A percentile compares a stretch with the other conserved stretches of the same genome.
Evolutionary conservation across 106 monocot genomes (phyloP).

Genomic region (Platanthera zijinensis): DNA sequence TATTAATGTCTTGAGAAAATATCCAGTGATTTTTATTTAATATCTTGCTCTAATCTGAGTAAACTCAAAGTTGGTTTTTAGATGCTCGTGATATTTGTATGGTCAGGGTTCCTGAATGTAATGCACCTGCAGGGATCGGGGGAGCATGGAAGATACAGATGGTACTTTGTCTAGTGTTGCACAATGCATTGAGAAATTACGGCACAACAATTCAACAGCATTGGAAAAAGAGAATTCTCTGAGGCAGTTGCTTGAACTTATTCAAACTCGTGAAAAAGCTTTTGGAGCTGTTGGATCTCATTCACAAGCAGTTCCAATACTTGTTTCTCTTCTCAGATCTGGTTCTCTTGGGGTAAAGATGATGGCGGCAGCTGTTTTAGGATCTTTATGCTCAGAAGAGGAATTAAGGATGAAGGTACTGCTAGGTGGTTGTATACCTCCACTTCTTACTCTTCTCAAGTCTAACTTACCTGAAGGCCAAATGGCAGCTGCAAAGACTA

Average conservation of each 20-base stretch:
- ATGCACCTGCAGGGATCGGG: slow-evolving; percentile 43
- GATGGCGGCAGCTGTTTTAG: slow-evolving; percentile 68
- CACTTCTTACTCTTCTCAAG: slow-evolving; percentile 77
- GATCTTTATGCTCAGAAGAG: slow-evolving; percentile 90
- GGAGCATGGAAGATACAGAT: slow-evolving; percentile 81
- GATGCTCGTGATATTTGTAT: background rate
- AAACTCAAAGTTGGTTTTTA: slow-evolving; percentile 1
- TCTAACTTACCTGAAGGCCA: slow-evolving; percentile 72
- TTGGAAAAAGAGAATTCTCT: slow-evolving; percentile 81
- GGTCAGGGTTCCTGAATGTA: background rate
- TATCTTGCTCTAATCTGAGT: background rate
- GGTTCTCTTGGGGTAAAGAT: slow-evolving; percentile 74
- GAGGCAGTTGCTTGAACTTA: slow-evolving; percentile 84
- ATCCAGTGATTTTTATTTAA: background rate
- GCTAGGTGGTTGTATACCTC: slow-evolving; percentile 96
- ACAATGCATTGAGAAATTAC: slow-evolving; percentile 83
- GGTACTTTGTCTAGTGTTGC: slow-evolving; percentile 92
- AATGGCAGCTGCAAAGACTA: slow-evolving; percentile 83
- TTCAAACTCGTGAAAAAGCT: slow-evolving; percentile 78
- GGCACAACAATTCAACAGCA: slow-evolving; percentile 51
- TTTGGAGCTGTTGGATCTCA: slow-evolving; percentile 96
- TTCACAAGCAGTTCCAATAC: slow-evolving; percentile 90
- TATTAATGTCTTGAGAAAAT: background rate
- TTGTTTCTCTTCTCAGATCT: slow-evolving; percentile 93
- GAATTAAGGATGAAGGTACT: slow-evolving; percentile 90